Percentiles rank a stretch among this genome's conserved stretches.
phyloP scores from a whole-genome alignment of 2,329 filamentous ascomycete species.

The Raffaelea ambrosiae region DNA sequence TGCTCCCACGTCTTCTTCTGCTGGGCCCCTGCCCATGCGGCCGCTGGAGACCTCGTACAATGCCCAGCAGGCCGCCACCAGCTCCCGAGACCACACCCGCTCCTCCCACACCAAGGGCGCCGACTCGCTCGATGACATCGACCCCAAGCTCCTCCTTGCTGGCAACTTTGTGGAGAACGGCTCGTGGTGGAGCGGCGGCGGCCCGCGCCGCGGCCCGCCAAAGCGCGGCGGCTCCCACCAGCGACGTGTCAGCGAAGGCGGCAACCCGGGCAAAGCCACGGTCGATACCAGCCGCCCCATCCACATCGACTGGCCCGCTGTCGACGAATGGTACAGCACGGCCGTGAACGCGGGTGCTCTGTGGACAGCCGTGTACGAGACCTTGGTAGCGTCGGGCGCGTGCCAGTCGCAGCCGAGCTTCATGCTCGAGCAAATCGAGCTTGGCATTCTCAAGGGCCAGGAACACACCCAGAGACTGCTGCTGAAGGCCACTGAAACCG shows the following conservation, averaged over 20 bases:
- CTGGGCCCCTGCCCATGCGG: too few relatives aligned
- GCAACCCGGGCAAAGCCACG: background rate
- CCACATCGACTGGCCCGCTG: constrained; percentile 64
- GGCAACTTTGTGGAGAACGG: constrained; percentile 76
- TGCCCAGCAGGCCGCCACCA: background rate
- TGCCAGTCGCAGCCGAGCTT: constrained; percentile 26
- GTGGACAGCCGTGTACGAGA: constrained; percentile 56
- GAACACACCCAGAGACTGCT: constrained; percentile 60
- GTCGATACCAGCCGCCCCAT: constrained; percentile 25
- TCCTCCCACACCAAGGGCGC: background rate
- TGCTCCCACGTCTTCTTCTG: background rate
- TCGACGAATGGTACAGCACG: constrained; percentile 66
- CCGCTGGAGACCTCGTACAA: too few relatives aligned
- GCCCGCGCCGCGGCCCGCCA: background rate
- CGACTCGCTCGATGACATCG: constrained; percentile 39
- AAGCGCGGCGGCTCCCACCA: background rate
- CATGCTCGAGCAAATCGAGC: constrained; percentile 32
- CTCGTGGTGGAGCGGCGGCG: constrained; percentile 66
- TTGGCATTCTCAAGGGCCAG: constrained; percentile 46
- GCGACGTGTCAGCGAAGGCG: constrained; percentile 22
- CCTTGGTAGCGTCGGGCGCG: constrained; percentile 31
- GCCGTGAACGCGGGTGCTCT: constrained; percentile 58
- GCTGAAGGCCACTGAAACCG: constrained; percentile 68
- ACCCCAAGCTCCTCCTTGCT: constrained; percentile 65
- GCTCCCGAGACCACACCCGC: too few relatives aligned